A percentile compares a stretch with the other conserved stretches of the same genome.
phyloP scores from a whole-genome alignment of 1,139 yeast genomes.

The Lodderomyces jiufengensis region DNA sequence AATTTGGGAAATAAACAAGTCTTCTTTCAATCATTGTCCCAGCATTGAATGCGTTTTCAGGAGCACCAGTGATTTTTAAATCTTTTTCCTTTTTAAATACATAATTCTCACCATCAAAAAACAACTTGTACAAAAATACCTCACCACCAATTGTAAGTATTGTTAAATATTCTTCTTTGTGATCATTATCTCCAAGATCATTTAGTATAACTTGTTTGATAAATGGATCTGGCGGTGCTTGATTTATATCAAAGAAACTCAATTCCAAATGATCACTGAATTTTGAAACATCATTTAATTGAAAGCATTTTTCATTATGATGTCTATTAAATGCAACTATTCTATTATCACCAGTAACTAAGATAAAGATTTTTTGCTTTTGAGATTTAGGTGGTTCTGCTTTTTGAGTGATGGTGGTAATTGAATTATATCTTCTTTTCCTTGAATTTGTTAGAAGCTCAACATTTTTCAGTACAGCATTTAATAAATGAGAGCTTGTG shows the following conservation, averaged over 20 bases:
- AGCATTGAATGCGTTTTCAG: slow-evolving; percentile 66
- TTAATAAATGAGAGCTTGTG: slow-evolving; percentile 41
- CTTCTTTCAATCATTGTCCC: slow-evolving; percentile 71
- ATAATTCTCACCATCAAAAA: slow-evolving; percentile 48
- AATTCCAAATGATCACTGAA: slow-evolving; percentile 52
- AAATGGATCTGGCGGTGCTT: slow-evolving; percentile 68
- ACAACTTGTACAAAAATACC: slow-evolving; percentile 60
- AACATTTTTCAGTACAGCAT: slow-evolving; percentile 41
- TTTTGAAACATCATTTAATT: slow-evolving; percentile 56
- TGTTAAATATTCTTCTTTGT: slow-evolving; percentile 56
- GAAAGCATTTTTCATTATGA: slow-evolving; percentile 65
- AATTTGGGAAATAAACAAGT: slow-evolving; percentile 55
- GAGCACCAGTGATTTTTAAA: slow-evolving; percentile 62
- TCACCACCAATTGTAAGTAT: slow-evolving; percentile 81
- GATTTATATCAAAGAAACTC: slow-evolving; percentile 55
- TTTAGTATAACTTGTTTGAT: slow-evolving; percentile 68
- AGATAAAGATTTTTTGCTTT: slow-evolving; percentile 54
- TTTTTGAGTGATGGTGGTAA: slow-evolving; percentile 7
- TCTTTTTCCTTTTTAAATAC: slow-evolving; percentile 50
- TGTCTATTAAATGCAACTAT: slow-evolving; percentile 60
- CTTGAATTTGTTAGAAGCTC: slow-evolving; percentile 30
- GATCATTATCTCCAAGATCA: slow-evolving; percentile 59
- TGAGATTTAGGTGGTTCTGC: slow-evolving; percentile 17
- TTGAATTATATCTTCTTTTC: slow-evolving; percentile 27
- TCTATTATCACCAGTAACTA: slow-evolving; percentile 76